phyloP scores from a whole-genome alignment of 768 basidiomycete genomes.

The Tephrocybe sp. region DNA sequence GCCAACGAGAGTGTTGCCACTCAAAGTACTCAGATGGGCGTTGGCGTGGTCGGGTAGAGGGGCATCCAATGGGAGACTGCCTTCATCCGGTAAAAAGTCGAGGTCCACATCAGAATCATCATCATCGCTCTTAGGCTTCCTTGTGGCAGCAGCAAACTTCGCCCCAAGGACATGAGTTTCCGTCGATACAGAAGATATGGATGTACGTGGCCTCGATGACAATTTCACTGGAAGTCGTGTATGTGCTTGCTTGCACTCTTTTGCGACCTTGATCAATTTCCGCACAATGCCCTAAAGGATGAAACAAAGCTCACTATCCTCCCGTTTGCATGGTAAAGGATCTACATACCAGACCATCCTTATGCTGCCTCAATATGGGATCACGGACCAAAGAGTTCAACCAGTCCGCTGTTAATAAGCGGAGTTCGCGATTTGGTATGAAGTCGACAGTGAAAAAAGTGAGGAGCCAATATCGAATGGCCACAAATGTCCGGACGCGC shows the following conservation, averaged over 20 bases:
- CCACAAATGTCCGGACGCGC: conserved; percentile 85
- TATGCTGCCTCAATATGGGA: conserved; percentile 62
- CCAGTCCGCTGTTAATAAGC: conserved; percentile 73
- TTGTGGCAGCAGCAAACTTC: conserved; percentile 61
- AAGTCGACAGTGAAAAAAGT: conserved; percentile 92
- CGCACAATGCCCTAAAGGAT: conserved; percentile 66
- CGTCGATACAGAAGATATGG: conserved; percentile 31
- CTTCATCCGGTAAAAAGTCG: conserved; percentile 63
- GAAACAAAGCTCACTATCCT: conserved; percentile 7
- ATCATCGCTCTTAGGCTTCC: conserved; percentile 39
- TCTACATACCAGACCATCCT: conserved; percentile 66
- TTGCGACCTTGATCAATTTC: conserved; percentile 78
- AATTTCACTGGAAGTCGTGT: conserved; percentile 34
- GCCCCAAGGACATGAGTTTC: conserved; percentile 54
- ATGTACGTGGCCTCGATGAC: conserved; percentile 27
- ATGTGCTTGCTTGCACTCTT: conserved; percentile 75
- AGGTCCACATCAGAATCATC: conserved; percentile 75
- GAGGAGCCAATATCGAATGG: conserved; percentile 86
- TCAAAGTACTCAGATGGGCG: conserved; percentile 34
- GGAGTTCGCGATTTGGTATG: conserved; percentile 72
- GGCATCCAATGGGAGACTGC: conserved; percentile 24
- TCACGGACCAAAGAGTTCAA: conserved; percentile 74
- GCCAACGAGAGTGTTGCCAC: conserved; percentile 32
- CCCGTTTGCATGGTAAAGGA: not conserved
- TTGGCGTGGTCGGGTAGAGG: conserved; percentile 41